Base-by-base conservation (phyloP, 2,329 filamentous ascomycete species). In the Zymoseptoria tritici region DNA sequence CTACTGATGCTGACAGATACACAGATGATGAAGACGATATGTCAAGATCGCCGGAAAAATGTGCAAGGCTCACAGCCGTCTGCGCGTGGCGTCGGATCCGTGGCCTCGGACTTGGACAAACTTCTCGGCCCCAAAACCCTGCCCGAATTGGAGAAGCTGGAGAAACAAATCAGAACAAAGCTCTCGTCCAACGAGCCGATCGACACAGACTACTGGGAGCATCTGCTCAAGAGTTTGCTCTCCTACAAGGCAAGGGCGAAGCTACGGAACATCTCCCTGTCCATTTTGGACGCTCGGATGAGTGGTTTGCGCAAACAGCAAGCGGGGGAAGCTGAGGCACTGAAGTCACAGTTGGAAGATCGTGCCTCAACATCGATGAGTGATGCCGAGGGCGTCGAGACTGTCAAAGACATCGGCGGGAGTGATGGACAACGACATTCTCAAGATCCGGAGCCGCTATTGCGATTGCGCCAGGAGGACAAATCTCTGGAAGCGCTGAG, bases 151-250 rank as follows among this genome's bases (percentile, higher is more conserved):
- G 88, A 92, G 71, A 83, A 83, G 19, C 80, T 99, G 54, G 93
- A 99, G 75, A 84, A 81, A 64, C 92, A 97, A 77, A 94, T 99
- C 73, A 86, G 85, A 72, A 80, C 81, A 16, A 99, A 99, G 77
- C 79, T 99, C 54, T 82, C 86, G 56, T 95, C 91, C 7, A 87
- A 96, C 71, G 92, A 97, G 71, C 87, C 90, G 9, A 93, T 99
- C 66, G 94, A 99, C 74, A 91, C 89, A 2, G 94, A 99, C 75
- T 99, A 97, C 74, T 99, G 94, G 94, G 91, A 96, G 72, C 90
- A 96, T 72, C 80, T 99, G 16, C 80, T 99, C 62, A 86, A 87
- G 66, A 95, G 87, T 71, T 78, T 99, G 63, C 80, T 89, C 6
- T 85, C 96, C 1, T 97, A 90, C 86, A 97, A 97, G 77, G 91